A percentile compares a stretch with the other conserved stretches of the same genome.
These are phyloP conservation scores for Crucibulum parvulum DNA, from an alignment of 1,284 basidiomycete genomes.

Conservation along the genomic window DNA sequence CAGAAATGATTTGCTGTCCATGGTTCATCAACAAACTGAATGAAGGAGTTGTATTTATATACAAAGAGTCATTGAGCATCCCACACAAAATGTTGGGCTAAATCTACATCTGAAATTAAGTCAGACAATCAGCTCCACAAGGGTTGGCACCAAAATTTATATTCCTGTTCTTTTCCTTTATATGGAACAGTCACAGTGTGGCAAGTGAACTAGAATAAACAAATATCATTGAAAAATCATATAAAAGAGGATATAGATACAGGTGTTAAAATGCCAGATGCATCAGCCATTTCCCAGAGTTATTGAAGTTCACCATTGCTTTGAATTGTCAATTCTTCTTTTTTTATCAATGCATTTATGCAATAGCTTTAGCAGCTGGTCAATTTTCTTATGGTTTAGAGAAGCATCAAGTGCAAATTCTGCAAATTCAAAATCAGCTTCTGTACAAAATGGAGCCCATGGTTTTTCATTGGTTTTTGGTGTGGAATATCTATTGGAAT, in stretches of 20 bases:
- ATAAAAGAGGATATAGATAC: conserved; percentile 7
- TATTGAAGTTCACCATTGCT: conserved; percentile 9
- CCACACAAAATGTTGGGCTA: conserved; percentile 24
- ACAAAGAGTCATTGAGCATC: conserved; percentile 28
- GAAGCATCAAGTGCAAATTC: conserved; percentile 19
- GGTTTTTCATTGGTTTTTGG: conserved; percentile 2
- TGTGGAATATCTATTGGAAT: not conserved
- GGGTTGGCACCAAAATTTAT: conserved; percentile 15
- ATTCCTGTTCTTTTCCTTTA: conserved; percentile 11
- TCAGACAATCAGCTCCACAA: conserved; percentile 28
- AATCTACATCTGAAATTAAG: conserved; percentile 14
- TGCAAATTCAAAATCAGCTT: conserved; percentile 25
- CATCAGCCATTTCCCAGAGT: conserved; percentile 12
- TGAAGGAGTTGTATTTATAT: conserved; percentile 30
- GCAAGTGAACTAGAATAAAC: conserved; percentile 19
- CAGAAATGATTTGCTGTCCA: conserved; percentile 30
- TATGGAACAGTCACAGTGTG: conserved; percentile 17
- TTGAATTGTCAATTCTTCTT: conserved; percentile 12
- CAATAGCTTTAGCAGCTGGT: conserved; percentile 6
- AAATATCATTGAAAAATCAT: not conserved
- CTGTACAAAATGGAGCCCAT: conserved; percentile 22
- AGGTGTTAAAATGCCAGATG: conserved; percentile 2
- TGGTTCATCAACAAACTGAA: conserved; percentile 38
- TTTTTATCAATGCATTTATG: not conserved
- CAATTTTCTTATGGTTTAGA: conserved; percentile 16